Base-by-base conservation (phyloP, 441 rosid genomes). In the Arabidopsis hybrid region DNA sequence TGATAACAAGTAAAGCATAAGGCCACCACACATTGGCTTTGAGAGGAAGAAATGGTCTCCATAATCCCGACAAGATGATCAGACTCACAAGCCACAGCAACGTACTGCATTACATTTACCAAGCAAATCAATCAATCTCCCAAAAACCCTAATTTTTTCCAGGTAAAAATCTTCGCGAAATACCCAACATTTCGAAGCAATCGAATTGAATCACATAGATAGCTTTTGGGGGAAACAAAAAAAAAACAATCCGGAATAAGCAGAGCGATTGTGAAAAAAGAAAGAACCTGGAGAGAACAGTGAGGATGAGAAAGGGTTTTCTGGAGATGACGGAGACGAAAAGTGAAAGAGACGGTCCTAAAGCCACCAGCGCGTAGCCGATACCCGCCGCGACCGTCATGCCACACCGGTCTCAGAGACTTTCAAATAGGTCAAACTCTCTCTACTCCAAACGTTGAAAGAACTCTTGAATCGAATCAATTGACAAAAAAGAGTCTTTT, bases 31-130 rank as follows among this genome's bases (percentile, higher is more conserved):
- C 42, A 2, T 85, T 80, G 32, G 94, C 78, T 58, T 86, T 87
- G 71, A 94, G 81, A 71, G 99, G 99, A 76, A 94, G 97, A 77
- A 94, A 92, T 0, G 84, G 89, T 65, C 97, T 90, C 99, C 97
- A 92, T 4, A 89, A 1, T 21, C 89, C 97, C n/a, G 97, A 91
- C 60, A 92, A 82, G 80, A 85, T 74, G 65, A 95, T 92, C 69
- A 95, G 80, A 69, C 95, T 90, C 78, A 91, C 85, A 55, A 95
- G 93, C 99, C 97, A 95, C 56, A 95, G 71, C 73, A 92, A 85
- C 14, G 93, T 85, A 82, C 97, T 93, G 82, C 86, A 79, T 45
- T 6, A 40, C 18, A 72, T 35, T 61, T 14, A 67, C 42, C 73
- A 73, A 18, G 1, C 11, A 43, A 38, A 59, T 39, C 45, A 1